phyloP scores from a whole-genome alignment of 2,329 filamentous ascomycete genomes.

The Chrysoporthe deuterocubensis region DNA sequence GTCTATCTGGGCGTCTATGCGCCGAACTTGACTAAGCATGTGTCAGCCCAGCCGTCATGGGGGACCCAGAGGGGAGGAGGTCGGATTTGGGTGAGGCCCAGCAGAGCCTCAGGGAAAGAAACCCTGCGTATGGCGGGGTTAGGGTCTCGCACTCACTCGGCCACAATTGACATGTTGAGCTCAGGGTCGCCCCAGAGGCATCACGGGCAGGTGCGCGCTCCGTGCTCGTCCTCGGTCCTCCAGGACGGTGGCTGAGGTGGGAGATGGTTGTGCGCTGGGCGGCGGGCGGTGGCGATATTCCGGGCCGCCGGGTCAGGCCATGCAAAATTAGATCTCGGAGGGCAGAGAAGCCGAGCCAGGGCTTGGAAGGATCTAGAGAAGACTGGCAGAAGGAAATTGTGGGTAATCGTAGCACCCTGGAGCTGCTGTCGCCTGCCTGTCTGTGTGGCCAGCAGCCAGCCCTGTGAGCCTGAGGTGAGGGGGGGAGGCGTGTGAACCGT shows the following conservation, averaged over 20 bases:
- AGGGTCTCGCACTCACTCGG: constrained; percentile 43
- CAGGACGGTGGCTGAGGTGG: constrained; percentile 11
- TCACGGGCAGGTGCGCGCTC: constrained; percentile 22
- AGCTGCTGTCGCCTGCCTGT: not conserved
- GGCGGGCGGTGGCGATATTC: constrained; percentile 14
- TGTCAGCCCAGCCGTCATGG: constrained; percentile 19
- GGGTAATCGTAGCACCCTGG: constrained; percentile 18
- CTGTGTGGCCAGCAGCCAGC: not conserved
- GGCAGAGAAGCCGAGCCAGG: constrained; percentile 22
- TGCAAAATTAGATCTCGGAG: constrained; percentile 26
- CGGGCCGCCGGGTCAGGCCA: constrained; percentile 25
- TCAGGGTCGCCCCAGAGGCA: constrained; percentile 25
- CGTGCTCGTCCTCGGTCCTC: constrained; percentile 6
- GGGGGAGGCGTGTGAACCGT: not conserved
- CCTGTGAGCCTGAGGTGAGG: not conserved
- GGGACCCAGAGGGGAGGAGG: not conserved
- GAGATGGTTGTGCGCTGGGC: not conserved
- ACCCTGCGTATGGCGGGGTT: constrained; percentile 8
- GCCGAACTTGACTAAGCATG: constrained; percentile 59
- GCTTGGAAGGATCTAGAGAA: constrained; percentile 12
- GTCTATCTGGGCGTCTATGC: constrained; percentile 68
- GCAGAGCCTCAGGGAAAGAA: too few species aligned
- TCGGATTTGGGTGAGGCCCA: too few species aligned
- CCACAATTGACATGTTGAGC: constrained; percentile 48
- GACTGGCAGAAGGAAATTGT: constrained; percentile 25